Conservation (phyloP, 176 grass and related monocot genomes). For the Oryza punctata region DNA sequence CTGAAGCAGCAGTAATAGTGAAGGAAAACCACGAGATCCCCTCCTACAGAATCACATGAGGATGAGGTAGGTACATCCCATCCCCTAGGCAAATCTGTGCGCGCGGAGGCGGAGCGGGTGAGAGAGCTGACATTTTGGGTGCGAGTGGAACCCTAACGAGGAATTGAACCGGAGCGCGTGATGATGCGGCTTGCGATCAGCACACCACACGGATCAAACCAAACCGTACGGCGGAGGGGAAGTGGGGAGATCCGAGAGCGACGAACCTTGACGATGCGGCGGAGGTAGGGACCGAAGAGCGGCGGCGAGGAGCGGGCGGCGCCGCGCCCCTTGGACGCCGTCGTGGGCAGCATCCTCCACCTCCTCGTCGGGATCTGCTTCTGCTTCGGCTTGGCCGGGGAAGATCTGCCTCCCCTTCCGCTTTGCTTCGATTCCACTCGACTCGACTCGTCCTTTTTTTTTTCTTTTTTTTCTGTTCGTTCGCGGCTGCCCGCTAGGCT, state of each 20-base stretch:
- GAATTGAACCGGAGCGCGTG: neutral
- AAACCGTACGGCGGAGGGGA: neutral
- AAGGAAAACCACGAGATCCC: neutral
- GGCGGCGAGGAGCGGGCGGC: constrained; percentile 55
- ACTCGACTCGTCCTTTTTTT: too few relatives aligned
- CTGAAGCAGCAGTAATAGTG: neutral
- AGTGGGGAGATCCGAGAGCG: neutral
- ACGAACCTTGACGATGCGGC: constrained; percentile 92
- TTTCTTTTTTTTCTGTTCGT: too few relatives aligned
- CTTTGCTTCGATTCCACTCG: too few relatives aligned
- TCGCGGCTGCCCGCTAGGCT: too few relatives aligned
- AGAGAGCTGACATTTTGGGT: constrained; percentile 3
- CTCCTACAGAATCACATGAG: neutral
- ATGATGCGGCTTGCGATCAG: neutral
- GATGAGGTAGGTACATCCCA: neutral
- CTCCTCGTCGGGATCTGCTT: too few relatives aligned
- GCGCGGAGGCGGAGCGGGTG: too few relatives aligned
- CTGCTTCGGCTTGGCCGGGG: too few relatives aligned
- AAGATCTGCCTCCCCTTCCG: too few relatives aligned
- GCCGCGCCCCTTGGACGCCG: constrained; percentile 72
- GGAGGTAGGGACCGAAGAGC: constrained; percentile 78
- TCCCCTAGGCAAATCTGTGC: neutral
- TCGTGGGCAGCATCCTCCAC: constrained; percentile 69
- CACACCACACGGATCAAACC: too few relatives aligned
- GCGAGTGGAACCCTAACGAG: constrained; percentile 11